Evolutionary conservation across 345 rosid genomes (phyloP).

Genomic region (Brassica cretica): DNA sequence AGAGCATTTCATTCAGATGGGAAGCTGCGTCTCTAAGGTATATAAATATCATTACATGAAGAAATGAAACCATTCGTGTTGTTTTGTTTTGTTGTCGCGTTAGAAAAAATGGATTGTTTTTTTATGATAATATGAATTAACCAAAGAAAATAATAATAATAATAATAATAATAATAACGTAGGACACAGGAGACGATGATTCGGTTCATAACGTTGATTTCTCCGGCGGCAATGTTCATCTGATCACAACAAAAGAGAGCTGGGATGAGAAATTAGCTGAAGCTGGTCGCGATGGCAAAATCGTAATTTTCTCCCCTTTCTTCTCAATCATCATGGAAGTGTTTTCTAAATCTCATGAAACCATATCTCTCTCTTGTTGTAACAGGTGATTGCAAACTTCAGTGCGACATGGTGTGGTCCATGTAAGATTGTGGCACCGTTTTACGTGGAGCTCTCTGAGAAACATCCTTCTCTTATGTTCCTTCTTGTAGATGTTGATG

Average conservation of each 20-base stretch:
- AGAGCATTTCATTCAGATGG: constrained; percentile 45
- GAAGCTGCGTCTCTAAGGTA: constrained; percentile 53
- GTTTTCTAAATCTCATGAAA: neutral
- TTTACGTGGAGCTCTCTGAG: constrained; percentile 66
- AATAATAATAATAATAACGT: neutral
- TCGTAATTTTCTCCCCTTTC: constrained; percentile 43
- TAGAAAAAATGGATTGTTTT: neutral
- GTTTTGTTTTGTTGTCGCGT: neutral
- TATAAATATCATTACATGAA: neutral
- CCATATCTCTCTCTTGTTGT: neutral
- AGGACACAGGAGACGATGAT: constrained; percentile 46
- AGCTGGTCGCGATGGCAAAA: constrained; percentile 65
- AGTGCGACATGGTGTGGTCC: constrained; percentile 94
- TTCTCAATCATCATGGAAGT: neutral
- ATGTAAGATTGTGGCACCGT: constrained; percentile 69
- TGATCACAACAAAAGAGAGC: constrained; percentile 56
- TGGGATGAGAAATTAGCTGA: constrained; percentile 79
- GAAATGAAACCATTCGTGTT: neutral
- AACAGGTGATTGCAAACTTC: constrained; percentile 71
- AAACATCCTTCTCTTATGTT: constrained; percentile 68
- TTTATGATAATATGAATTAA: neutral
- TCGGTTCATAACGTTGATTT: constrained; percentile 50
- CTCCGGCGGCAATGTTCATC: constrained; percentile 60
- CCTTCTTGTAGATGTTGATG: constrained; percentile 78
- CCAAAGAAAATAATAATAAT: too few relatives aligned